Percentiles rank a stretch among this genome's conserved stretches.
Evolutionary conservation across 768 basidiomycete genomes (phyloP).

Genomic region (Cubamyces lactineus): DNA sequence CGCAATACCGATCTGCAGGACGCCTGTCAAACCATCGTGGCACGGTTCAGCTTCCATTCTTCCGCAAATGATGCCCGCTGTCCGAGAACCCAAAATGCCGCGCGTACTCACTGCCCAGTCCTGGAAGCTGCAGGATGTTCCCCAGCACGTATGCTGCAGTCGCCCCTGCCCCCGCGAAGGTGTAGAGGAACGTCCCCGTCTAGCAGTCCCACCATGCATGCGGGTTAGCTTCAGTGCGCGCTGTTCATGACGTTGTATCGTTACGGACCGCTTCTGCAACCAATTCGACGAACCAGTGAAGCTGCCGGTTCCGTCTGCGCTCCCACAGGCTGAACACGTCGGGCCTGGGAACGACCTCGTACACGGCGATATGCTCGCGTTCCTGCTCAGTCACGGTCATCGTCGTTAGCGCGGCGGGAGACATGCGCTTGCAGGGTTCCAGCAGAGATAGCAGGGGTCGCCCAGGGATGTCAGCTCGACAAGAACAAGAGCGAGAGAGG

Average conservation of each 20-base stretch:
- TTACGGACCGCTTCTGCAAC: conserved; percentile 36
- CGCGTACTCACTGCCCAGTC: conserved; percentile 36
- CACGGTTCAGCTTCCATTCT: not conserved
- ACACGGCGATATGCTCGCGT: conserved; percentile 23
- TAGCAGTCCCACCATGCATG: not conserved
- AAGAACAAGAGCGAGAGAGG: too few species aligned
- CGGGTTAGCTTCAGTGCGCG: too few species aligned
- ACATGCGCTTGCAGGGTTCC: too few species aligned
- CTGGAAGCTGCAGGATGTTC: conserved; percentile 27
- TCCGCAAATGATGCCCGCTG: not conserved
- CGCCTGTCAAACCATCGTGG: conserved; percentile 23
- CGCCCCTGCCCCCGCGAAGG: conserved; percentile 36
- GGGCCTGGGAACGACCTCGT: conserved; percentile 28
- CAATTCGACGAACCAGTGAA: conserved; percentile 34
- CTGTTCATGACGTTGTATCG: not conserved
- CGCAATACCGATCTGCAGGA: conserved; percentile 40
- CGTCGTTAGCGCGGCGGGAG: not conserved
- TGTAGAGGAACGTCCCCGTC: conserved; percentile 35
- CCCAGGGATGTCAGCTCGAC: too few species aligned
- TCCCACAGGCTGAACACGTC: conserved; percentile 27
- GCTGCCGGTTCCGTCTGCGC: conserved; percentile 30
- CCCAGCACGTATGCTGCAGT: conserved; percentile 37
- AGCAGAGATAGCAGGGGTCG: too few species aligned
- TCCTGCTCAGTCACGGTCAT: not conserved
- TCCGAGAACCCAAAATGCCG: not conserved